Conservation (phyloP, 2,329 filamentous ascomycete genomes). For the Fusarium bulbicola region DNA sequence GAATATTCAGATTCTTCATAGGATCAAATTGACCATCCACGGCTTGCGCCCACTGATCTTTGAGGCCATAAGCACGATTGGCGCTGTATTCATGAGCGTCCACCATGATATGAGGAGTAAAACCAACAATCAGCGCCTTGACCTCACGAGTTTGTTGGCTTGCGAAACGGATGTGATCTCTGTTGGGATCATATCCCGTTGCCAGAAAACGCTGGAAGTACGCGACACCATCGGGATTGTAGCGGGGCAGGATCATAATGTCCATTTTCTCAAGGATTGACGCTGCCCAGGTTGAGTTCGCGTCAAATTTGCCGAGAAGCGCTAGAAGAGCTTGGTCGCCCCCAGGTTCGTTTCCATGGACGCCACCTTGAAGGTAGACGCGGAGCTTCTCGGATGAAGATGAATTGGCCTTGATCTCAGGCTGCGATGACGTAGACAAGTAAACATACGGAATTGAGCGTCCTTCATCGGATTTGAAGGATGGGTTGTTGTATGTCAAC, state of each 20-base stretch:
- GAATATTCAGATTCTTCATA: constrained; percentile 44
- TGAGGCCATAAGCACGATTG: constrained; percentile 35
- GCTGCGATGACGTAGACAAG: constrained; percentile 14
- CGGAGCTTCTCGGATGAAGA: constrained; percentile 35
- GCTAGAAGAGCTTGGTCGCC: constrained; percentile 43
- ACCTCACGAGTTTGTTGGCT: constrained; percentile 39
- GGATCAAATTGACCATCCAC: constrained; percentile 41
- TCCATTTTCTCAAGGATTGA: constrained; percentile 42
- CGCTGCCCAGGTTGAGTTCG: constrained; percentile 38
- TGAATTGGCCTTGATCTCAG: constrained; percentile 21
- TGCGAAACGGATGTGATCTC: constrained; percentile 42
- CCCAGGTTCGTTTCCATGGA: constrained; percentile 43
- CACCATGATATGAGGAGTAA: constrained; percentile 39
- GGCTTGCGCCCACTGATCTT: constrained; percentile 37
- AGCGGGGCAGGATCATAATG: constrained; percentile 42
- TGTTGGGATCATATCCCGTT: constrained; percentile 41
- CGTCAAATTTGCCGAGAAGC: constrained; percentile 41
- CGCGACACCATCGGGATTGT: constrained; percentile 43
- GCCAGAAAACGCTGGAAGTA: constrained; percentile 43
- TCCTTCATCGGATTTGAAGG: constrained; percentile 36
- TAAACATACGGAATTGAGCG: constrained; percentile 37
- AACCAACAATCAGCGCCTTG: constrained; percentile 36
- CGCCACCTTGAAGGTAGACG: constrained; percentile 42
- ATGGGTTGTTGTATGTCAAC: constrained; percentile 37
- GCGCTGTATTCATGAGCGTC: constrained; percentile 43